A percentile compares a stretch with the other conserved stretches of the same genome.
Conservation (phyloP, 352 stramenopile genomes). For the Phytopythium vexans region DNA sequence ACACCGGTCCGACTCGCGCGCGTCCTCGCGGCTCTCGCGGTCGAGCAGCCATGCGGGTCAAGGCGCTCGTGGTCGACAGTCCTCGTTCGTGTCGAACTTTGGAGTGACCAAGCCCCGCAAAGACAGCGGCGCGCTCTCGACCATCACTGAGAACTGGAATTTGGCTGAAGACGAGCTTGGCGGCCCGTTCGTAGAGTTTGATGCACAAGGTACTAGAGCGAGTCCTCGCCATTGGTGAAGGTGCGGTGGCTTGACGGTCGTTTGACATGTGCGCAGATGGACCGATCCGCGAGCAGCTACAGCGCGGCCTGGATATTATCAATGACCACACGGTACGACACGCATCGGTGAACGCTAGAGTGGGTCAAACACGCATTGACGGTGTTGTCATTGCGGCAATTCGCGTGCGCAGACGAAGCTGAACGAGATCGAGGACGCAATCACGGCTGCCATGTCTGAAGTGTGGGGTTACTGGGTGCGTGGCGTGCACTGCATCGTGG, state of each 20-base stretch:
- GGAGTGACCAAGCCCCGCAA: slow-evolving; percentile 59
- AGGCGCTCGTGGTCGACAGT: slow-evolving; percentile 36
- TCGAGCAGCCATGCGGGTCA: slow-evolving; percentile 40
- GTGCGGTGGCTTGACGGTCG: background rate
- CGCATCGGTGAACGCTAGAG: background rate
- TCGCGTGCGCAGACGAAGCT: slow-evolving; percentile 55
- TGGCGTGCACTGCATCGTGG: background rate
- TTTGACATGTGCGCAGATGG: slow-evolving; percentile 38
- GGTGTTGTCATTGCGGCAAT: background rate
- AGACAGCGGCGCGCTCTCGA: slow-evolving; percentile 76
- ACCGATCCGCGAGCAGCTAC: slow-evolving; percentile 78
- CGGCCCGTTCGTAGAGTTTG: slow-evolving; percentile 73
- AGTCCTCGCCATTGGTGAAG: background rate
- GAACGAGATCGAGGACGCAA: slow-evolving; percentile 85
- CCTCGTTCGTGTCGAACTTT: slow-evolving; percentile 82
- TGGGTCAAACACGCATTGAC: background rate
- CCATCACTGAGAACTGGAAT: slow-evolving; percentile 88
- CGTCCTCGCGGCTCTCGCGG: slow-evolving; percentile 53
- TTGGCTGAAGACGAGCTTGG: slow-evolving; percentile 74
- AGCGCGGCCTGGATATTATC: slow-evolving; percentile 79
- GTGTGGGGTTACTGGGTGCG: slow-evolving; percentile 88
- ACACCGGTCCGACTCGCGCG: slow-evolving; percentile 60
- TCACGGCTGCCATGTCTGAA: slow-evolving; percentile 86
- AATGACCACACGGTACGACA: slow-evolving; percentile 78
- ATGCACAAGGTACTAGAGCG: slow-evolving; percentile 57